These are phyloP conservation scores for Aaosphaeria arxii DNA, from an alignment of 2,329 filamentous ascomycete species.

Conservation along the genomic window DNA sequence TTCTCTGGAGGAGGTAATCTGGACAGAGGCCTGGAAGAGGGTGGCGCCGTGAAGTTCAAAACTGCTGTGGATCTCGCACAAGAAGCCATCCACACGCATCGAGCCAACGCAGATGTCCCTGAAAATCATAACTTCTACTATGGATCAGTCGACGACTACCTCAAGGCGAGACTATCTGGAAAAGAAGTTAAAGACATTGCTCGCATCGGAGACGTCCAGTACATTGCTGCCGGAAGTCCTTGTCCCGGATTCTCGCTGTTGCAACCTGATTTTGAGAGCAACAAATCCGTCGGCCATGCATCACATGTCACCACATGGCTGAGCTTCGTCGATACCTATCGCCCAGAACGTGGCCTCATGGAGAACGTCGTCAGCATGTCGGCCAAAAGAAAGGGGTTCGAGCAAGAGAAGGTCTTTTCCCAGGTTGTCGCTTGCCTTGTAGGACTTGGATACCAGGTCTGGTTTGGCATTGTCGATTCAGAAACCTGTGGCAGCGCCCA, in stretches of 20 bases:
- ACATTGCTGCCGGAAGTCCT: constrained; percentile 71
- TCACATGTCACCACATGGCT: constrained; percentile 76
- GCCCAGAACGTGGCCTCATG: constrained; percentile 70
- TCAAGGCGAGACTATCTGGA: constrained; percentile 55
- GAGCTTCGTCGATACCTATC: constrained; percentile 70
- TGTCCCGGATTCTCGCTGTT: constrained; percentile 72
- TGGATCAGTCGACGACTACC: constrained; percentile 70
- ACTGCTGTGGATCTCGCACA: constrained; percentile 67
- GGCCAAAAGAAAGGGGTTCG: constrained; percentile 40
- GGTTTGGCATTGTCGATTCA: constrained; percentile 66
- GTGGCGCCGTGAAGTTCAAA: constrained; percentile 60
- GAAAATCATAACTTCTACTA: constrained; percentile 55
- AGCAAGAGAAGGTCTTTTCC: constrained; percentile 64
- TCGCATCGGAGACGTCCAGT: constrained; percentile 60
- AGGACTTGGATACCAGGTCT: constrained; percentile 72
- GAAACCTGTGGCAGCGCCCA: constrained; percentile 69
- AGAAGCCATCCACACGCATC: constrained; percentile 68
- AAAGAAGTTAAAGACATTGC: constrained; percentile 46
- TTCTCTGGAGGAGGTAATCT: constrained; percentile 79
- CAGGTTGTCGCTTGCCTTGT: constrained; percentile 72
- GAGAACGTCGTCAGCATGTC: constrained; percentile 75
- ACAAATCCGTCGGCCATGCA: constrained; percentile 63
- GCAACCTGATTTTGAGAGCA: constrained; percentile 57
- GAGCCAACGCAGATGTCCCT: constrained; percentile 58
- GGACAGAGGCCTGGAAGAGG: constrained; percentile 72